Evolutionary conservation across 257 asterid genomes (phyloP).

Genomic region (Pogostemon cablin): DNA sequence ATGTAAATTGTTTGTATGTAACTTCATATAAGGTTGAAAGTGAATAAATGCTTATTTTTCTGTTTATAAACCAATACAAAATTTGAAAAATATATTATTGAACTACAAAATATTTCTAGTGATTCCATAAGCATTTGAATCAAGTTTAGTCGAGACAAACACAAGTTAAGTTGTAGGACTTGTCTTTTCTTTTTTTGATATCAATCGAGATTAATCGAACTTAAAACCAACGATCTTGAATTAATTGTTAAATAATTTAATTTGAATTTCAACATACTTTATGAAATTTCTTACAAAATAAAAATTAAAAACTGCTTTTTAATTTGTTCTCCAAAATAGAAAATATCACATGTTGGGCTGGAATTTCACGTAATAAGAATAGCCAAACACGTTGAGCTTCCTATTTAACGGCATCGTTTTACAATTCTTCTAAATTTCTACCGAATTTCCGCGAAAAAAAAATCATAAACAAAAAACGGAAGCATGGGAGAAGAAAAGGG

Average conservation of each 20-base stretch:
- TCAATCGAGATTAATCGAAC: too few species aligned
- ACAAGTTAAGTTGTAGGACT: too few species aligned
- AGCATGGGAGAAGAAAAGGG: slow-evolving; percentile 39
- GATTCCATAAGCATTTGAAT: too few species aligned
- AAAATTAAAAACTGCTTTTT: too few species aligned
- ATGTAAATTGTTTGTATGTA: slow-evolving; percentile 36
- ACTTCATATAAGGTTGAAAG: slow-evolving; percentile 12
- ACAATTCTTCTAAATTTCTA: neutral
- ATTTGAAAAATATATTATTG: too few species aligned
- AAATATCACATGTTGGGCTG: neutral
- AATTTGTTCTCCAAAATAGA: neutral
- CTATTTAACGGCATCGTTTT: slow-evolving; percentile 21
- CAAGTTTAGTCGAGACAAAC: too few species aligned
- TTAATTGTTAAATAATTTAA: too few species aligned
- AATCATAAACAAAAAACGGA: neutral
- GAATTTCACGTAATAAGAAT: neutral
- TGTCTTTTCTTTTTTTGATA: too few species aligned
- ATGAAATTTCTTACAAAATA: too few species aligned
- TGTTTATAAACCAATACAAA: neutral
- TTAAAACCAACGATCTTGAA: too few species aligned
- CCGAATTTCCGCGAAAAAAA: neutral
- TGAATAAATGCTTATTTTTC: neutral
- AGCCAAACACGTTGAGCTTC: slow-evolving; percentile 24
- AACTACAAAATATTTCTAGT: too few species aligned
- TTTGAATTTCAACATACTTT: too few species aligned